phyloP scores from a whole-genome alignment of 768 basidiomycete genomes.

The Russula lepida region DNA sequence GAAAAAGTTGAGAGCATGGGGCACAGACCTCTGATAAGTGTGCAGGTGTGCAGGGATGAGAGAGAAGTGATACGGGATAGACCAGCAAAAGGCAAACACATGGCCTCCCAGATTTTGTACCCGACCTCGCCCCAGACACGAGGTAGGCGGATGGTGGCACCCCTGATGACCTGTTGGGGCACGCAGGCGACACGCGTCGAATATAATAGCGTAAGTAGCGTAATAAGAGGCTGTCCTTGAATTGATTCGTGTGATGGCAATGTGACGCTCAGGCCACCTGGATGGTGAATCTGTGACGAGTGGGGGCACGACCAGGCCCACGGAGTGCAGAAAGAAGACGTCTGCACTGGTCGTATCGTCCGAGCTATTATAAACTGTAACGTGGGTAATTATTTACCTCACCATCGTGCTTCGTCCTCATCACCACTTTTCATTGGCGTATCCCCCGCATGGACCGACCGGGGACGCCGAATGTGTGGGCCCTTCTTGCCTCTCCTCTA shows the following conservation, averaged over 20 bases:
- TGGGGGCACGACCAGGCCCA: not conserved
- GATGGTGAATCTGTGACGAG: not conserved
- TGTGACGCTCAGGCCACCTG: not conserved
- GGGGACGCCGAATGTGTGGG: not conserved
- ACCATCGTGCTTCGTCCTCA: not conserved
- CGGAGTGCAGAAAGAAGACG: not conserved
- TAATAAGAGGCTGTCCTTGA: conserved; percentile 11
- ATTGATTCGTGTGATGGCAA: not conserved
- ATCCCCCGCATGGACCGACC: not conserved
- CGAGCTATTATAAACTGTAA: not conserved
- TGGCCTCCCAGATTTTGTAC: conserved; percentile 17
- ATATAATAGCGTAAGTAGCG: conserved; percentile 17
- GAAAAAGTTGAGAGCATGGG: conserved; percentile 9
- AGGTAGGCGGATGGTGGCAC: conserved; percentile 17
- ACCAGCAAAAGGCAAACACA: conserved; percentile 14
- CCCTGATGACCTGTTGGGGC: conserved; percentile 16
- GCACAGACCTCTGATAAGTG: conserved; percentile 15
- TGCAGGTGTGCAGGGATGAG: conserved; percentile 5
- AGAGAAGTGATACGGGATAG: conserved; percentile 14
- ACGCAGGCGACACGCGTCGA: conserved; percentile 15
- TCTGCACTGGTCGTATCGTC: not conserved
- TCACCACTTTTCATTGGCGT: not conserved
- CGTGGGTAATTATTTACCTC: not conserved
- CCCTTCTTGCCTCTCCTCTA: not conserved
- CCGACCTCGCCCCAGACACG: conserved; percentile 16